Evolutionary conservation across 2,329 filamentous ascomycete species (phyloP), one percentile per base, ranked within the genome.

Genomic region (Ophiostoma triangulosporum): DNA sequence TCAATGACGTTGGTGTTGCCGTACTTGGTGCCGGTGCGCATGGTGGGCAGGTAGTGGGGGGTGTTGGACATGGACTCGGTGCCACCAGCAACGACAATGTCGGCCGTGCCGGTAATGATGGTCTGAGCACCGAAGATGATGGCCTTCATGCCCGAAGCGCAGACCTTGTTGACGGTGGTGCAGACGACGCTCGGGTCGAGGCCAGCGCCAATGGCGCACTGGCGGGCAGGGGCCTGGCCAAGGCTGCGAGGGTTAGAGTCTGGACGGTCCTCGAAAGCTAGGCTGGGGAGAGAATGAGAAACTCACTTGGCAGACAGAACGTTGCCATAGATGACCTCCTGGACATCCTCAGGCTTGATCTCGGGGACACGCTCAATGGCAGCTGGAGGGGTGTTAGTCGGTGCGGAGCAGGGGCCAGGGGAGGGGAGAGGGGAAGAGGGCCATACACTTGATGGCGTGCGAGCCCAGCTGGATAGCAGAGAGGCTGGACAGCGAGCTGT

Each of bases 111-210:
- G 52, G 90, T 95, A 69, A 97, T 89, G 74, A 98, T 98, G 63
- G 91, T 96, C 72, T 97, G 93, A 51, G 91, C 88, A 62, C 86
- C 93, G 57, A 98, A 78, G 60, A 95, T 88, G 66, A 98, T 84
- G 62, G 93, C 88, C 77, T 98, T 98, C 67, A 96, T 75, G 45
- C 85, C 84, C 9, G 90, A 96, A 59, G 93, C 93, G 78, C 93
- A 98, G 67, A 98, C 93, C 76, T 98, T 98, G 84, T 98, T 98
- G 66, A 98, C 81, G 51, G 90, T 95, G 46, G 93, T 98, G 72
- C 84, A 86, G 62, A 94, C 80, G 59, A 86, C 86, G 53, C 78
- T 77, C 59, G 94, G 77, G 53, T 81, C 73, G 60, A 98, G 86
- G 58, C 93, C 93, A 64, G 88, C 93, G 63, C 83, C 81, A 64